These are phyloP conservation scores for Suillus clintonianus DNA, from an alignment of 768 basidiomycete species.

Conservation along the genomic window DNA sequence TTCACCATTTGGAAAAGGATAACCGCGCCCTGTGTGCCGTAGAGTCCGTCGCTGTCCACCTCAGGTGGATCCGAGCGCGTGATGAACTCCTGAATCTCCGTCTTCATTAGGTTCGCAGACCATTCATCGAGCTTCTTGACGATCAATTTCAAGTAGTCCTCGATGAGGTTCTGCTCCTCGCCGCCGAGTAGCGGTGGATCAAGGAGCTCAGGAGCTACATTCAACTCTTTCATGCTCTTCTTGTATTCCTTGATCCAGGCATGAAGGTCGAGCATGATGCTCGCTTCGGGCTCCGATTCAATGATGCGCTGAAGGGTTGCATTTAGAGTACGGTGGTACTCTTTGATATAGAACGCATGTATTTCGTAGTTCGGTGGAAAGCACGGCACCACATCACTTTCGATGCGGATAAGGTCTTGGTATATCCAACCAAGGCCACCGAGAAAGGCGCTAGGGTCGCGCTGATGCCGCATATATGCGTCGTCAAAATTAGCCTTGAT, in stretches of 20 bases:
- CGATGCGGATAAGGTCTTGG: constrained; percentile 91
- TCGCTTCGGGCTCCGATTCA: constrained; percentile 81
- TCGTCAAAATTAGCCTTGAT: constrained; percentile 72
- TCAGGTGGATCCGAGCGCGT: constrained; percentile 86
- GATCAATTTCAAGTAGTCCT: constrained; percentile 93
- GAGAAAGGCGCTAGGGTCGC: constrained; percentile 73
- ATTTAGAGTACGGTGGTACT: constrained; percentile 89
- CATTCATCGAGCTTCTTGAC: constrained; percentile 96
- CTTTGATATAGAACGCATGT: constrained; percentile 76
- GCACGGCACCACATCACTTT: constrained; percentile 84
- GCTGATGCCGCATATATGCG: constrained; percentile 61
- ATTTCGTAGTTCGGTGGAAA: constrained; percentile 95
- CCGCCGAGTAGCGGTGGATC: constrained; percentile 93
- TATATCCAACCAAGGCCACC: constrained; percentile 87
- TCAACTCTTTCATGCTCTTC: constrained; percentile 92
- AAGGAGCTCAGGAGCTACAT: constrained; percentile 76
- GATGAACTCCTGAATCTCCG: constrained; percentile 83
- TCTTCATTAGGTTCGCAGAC: constrained; percentile 91
- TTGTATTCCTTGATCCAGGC: constrained; percentile 97
- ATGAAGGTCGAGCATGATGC: constrained; percentile 79
- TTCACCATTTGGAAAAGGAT: constrained; percentile 99
- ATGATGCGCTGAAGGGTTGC: constrained; percentile 69
- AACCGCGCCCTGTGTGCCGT: constrained; percentile 88
- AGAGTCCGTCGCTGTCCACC: constrained; percentile 83
- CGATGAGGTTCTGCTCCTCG: constrained; percentile 90